Conservation (phyloP, 2,329 filamentous ascomycete species). For the Microdochium paspali region DNA sequence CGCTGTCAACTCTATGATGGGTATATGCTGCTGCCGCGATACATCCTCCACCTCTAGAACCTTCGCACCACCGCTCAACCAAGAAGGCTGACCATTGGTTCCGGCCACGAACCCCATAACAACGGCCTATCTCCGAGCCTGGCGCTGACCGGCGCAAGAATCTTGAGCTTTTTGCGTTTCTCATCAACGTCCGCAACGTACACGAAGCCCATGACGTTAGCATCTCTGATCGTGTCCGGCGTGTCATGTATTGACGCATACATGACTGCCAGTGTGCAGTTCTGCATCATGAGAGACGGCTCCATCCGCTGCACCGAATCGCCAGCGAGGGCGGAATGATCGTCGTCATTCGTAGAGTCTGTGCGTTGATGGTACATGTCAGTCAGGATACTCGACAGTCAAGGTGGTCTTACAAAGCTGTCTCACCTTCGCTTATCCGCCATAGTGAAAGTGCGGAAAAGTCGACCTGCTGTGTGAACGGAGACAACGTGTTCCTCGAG, state of each 20-base stretch:
- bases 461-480: conserved; percentile 77
- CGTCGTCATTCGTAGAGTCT: conserved; percentile 5
- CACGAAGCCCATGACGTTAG: conserved; percentile 83
- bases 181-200: conserved; percentile 90
- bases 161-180: conserved; percentile 67
- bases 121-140: conserved; percentile 71
- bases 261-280: conserved; percentile 78
- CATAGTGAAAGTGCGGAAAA: conserved; percentile 69
- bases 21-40: no score
- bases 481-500: conserved; percentile 65
- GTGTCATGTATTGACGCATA: conserved; percentile 62
- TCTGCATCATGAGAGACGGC: conserved; percentile 60
- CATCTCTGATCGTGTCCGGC: conserved; percentile 64
- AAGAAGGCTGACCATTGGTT: conserved; percentile 70
- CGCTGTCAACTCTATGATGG: no score
- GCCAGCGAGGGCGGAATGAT: conserved; percentile 3
- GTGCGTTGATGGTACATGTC: no score
- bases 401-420: conserved; percentile 5
- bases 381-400: no score
- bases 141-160: conserved; percentile 77
- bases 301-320: conserved; percentile 48
- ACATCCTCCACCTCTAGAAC: no score
- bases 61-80: no score
- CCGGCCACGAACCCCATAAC: conserved; percentile 80
- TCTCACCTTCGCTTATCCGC: conserved; percentile 52